A percentile compares a stretch with the other conserved stretches of the same genome.
phyloP scores from a whole-genome alignment of 2,329 filamentous ascomycete species.

The Aureobasidium melanogenum region DNA sequence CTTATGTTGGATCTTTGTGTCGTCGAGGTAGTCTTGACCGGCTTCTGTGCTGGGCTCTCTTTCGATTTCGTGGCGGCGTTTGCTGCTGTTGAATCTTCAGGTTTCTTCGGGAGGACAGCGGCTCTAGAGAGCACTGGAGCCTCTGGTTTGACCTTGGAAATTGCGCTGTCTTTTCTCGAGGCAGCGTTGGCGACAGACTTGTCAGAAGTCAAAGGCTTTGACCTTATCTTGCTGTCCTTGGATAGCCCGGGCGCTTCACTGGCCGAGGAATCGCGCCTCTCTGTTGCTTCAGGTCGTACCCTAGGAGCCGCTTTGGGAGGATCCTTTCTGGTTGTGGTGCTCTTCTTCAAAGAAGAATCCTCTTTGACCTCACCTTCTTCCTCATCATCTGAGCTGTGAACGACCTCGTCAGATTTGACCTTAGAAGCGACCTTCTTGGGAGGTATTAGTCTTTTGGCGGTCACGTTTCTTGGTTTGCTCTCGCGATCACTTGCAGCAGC shows the following conservation, averaged over 20 bases:
- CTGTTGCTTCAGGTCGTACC: conserved; percentile 14
- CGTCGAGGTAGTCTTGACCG: conserved; percentile 19
- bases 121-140: background rate
- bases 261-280: conserved; percentile 17
- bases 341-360: conserved; percentile 17
- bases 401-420: conserved; percentile 46
- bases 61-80: conserved; percentile 10
- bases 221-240: conserved; percentile 16
- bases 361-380: conserved; percentile 19
- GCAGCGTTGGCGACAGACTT: background rate
- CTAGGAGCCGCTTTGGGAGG: conserved; percentile 10
- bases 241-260: conserved; percentile 18
- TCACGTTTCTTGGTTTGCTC: conserved; percentile 21
- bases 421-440: conserved; percentile 29
- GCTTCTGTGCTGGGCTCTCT: conserved; percentile 17
- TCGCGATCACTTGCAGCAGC: conserved; percentile 23
- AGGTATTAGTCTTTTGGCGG: conserved; percentile 17
- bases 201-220: conserved; percentile 13
- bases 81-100: background rate
- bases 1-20: conserved; percentile 12
- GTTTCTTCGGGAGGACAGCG: conserved; percentile 6
- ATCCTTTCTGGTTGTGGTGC: conserved; percentile 16
- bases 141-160: background rate
- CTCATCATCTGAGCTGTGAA: conserved; percentile 42
- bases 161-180: conserved; percentile 1